phyloP scores from a whole-genome alignment of 225 moss, liverwort and hornwort genomes.

The Polytrichum commune region DNA sequence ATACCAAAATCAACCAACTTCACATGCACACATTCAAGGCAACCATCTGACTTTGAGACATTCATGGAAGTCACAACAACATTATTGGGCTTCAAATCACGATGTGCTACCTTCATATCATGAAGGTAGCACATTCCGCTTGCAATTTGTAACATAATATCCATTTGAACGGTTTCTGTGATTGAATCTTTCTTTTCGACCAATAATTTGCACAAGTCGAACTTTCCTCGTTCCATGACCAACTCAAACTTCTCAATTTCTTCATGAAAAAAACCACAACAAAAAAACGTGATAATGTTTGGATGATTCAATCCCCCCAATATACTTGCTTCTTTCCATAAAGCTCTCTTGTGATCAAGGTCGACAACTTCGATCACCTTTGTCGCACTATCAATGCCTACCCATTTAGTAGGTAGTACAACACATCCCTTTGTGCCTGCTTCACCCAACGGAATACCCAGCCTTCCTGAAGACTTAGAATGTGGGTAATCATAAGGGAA shows the following conservation, averaged over 20 bases:
- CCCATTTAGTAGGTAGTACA: not conserved
- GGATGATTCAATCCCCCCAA: not conserved
- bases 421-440: too few species aligned
- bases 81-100: conserved; percentile 8
- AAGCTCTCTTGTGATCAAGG: not conserved
- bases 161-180: not conserved
- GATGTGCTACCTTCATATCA: conserved; percentile 8
- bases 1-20: conserved; percentile 2
- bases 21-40: not conserved
- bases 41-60: not conserved
- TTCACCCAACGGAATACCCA: not conserved
- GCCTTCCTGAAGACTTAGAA: not conserved
- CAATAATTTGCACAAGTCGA: not conserved
- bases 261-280: conserved; percentile 1
- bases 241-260: not conserved
- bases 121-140: conserved; percentile 12
- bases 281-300: conserved; percentile 5
- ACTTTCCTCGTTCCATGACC: conserved; percentile 1
- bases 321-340: conserved; percentile 4
- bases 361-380: not conserved
- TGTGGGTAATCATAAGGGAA: not conserved
- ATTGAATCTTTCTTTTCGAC: not conserved
- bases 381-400: not conserved
- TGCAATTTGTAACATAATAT: conserved; percentile 1
- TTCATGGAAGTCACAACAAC: not conserved